A percentile compares a stretch with the other conserved stretches of the same genome.
Evolutionary conservation across 495 filamentous ascomycete genomes (phyloP).

Genomic region (Elaphomyces granulatus): DNA sequence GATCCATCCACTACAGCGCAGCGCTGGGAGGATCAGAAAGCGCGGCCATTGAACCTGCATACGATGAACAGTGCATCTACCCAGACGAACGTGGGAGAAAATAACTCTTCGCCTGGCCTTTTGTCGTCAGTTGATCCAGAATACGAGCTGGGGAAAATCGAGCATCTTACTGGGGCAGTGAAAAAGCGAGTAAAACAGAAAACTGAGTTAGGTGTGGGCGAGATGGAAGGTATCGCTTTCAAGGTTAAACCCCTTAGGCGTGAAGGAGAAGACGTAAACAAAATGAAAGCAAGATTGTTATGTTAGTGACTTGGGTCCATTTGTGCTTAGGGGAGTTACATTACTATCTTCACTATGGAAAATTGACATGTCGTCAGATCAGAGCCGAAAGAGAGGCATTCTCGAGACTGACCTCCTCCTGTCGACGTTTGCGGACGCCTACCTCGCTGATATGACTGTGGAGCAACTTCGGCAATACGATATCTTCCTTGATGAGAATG

Average conservation of each 20-base stretch:
- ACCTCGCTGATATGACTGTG: conserved; percentile 57
- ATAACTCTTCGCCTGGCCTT: conserved; percentile 46
- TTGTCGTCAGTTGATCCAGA: conserved; percentile 40
- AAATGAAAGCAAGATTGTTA: conserved; percentile 77
- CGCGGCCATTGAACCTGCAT: conserved; percentile 44
- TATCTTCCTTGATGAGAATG: conserved; percentile 92
- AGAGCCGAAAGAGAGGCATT: conserved; percentile 91
- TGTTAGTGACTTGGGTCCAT: no score
- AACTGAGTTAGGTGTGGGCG: conserved; percentile 74
- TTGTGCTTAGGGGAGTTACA: no score
- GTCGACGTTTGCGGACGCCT: conserved; percentile 78
- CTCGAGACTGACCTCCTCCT: conserved; percentile 92
- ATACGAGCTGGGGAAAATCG: conserved; percentile 42
- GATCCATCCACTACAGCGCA: conserved; percentile 30
- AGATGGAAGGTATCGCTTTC: conserved; percentile 79
- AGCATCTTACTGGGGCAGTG: conserved; percentile 47
- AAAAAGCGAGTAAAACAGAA: conserved; percentile 36
- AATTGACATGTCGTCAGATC: conserved; percentile 42
- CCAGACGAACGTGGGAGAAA: conserved; percentile 43
- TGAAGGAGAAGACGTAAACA: conserved; percentile 62
- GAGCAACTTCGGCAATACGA: conserved; percentile 75
- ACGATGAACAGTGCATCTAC: conserved; percentile 51
- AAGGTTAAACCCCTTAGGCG: conserved; percentile 78
- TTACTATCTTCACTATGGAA: no score
- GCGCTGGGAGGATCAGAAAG: conserved; percentile 38